These are phyloP conservation scores for Plasmopara viticola DNA, from an alignment of 352 stramenopile species.

Conservation along the genomic window DNA sequence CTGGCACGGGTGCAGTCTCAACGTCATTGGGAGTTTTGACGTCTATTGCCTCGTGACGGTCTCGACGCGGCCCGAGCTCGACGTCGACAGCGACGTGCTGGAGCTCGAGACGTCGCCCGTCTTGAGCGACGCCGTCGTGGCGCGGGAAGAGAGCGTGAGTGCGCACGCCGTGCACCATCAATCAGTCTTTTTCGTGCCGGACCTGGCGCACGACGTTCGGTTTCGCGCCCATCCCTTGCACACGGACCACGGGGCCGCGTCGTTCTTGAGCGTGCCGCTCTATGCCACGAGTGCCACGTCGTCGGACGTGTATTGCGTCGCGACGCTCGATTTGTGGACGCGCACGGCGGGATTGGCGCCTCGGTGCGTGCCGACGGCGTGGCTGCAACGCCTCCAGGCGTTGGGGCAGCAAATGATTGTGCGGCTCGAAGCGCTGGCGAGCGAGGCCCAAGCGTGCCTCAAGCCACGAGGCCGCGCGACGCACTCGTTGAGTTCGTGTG, in stretches of 20 bases:
- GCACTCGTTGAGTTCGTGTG: constrained; percentile 50
- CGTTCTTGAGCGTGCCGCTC: constrained; percentile 66
- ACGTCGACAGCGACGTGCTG: constrained; percentile 25
- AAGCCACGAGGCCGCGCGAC: constrained; percentile 37
- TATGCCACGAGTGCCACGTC: constrained; percentile 32
- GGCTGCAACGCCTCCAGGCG: constrained; percentile 32
- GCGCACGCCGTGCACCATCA: constrained; percentile 62
- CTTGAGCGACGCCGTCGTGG: constrained; percentile 46
- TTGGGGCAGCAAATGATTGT: constrained; percentile 35
- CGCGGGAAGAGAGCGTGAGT: constrained; percentile 61
- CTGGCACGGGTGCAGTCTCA: constrained; percentile 66
- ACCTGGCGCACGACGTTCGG: constrained; percentile 52
- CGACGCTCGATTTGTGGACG: constrained; percentile 65
- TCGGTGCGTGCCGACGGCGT: constrained; percentile 60
- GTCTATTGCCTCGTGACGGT: constrained; percentile 64
- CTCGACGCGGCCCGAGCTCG: constrained; percentile 25
- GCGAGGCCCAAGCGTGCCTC: constrained; percentile 33
- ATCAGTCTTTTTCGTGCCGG: constrained; percentile 58
- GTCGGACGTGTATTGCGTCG: constrained; percentile 38
- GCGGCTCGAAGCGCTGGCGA: constrained; percentile 43
- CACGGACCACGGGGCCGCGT: constrained; percentile 49
- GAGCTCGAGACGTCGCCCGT: constrained; percentile 30
- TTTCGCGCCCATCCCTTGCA: constrained; percentile 63
- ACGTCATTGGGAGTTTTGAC: constrained; percentile 47
- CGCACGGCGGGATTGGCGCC: constrained; percentile 40